phyloP scores from a whole-genome alignment of 257 asterid genomes.

The Lycium ferocissimum region DNA sequence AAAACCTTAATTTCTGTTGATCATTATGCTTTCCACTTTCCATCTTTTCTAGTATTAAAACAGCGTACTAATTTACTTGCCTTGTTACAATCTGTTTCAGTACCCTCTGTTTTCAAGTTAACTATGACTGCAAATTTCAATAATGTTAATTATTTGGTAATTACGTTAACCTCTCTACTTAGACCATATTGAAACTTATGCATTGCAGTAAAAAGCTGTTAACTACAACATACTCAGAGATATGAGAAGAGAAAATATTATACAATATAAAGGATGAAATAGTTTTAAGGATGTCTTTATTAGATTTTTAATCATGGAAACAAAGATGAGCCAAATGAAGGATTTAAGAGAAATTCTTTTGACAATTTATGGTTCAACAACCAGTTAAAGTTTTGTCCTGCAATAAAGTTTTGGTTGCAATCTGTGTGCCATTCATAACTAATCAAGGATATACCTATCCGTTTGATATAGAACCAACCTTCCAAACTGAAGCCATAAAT shows the following conservation, averaged over 20 bases:
- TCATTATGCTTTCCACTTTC: neutral
- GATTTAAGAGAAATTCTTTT: neutral
- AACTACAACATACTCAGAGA: neutral
- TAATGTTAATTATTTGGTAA: neutral
- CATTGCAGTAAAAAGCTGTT: neutral
- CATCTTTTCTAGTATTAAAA: neutral
- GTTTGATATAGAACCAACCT: neutral
- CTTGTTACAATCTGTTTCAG: neutral
- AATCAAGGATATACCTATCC: conserved; percentile 2
- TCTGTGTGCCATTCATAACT: neutral
- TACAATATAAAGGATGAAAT: neutral
- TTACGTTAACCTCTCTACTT: neutral
- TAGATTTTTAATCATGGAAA: neutral
- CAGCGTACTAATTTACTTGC: neutral
- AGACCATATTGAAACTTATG: neutral
- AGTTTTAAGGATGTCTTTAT: neutral
- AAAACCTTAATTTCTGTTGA: neutral
- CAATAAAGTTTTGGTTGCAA: neutral
- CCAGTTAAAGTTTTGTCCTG: neutral
- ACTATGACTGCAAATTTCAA: neutral
- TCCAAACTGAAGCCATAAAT: neutral
- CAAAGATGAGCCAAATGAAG: neutral
- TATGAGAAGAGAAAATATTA: neutral
- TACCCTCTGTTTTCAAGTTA: neutral
- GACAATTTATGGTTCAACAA: neutral